Conservation (phyloP, 164 flowering plant species). For the Pachysandra terminalis region DNA sequence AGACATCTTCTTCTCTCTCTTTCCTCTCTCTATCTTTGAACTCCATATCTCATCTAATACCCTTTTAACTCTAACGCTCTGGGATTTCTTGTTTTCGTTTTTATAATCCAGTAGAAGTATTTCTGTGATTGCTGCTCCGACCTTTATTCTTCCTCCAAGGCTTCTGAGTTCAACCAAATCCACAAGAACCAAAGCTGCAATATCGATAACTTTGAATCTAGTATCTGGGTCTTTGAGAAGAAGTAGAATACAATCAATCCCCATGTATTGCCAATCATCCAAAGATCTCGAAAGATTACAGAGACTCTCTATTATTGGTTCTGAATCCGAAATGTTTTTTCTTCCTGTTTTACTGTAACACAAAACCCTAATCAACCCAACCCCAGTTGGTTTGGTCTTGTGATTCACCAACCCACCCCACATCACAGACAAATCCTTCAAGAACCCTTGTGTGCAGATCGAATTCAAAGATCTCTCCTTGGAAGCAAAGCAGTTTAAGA, state of each 20-base stretch:
- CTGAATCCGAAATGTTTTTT: slow-evolving; percentile 34
- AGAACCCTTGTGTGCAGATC: slow-evolving; percentile 49
- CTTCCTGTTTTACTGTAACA: slow-evolving; percentile 68
- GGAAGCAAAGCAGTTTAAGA: slow-evolving; percentile 71
- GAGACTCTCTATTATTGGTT: slow-evolving; percentile 35
- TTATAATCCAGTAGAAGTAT: slow-evolving; percentile 34
- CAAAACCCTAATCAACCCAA: slow-evolving; percentile 59
- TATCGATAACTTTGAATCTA: slow-evolving; percentile 50
- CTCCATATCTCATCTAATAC: slow-evolving; percentile 38
- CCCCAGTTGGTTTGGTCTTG: slow-evolving; percentile 59
- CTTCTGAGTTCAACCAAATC: slow-evolving; percentile 56
- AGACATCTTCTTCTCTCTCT: slow-evolving; percentile 34
- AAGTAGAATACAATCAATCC: slow-evolving; percentile 63
- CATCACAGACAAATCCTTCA: slow-evolving; percentile 50
- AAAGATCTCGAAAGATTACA: slow-evolving; percentile 77
- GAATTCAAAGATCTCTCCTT: slow-evolving; percentile 40
- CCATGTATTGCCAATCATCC: slow-evolving; percentile 92
- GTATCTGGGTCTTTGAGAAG: slow-evolving; percentile 61
- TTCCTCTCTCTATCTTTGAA: slow-evolving; percentile 43
- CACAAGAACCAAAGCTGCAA: slow-evolving; percentile 30
- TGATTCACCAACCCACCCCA: slow-evolving; percentile 80
- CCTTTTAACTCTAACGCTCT: slow-evolving; percentile 14
- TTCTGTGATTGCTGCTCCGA: slow-evolving; percentile 51
- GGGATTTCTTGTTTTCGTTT: slow-evolving; percentile 16
- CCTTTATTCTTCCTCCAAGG: slow-evolving; percentile 39